These are phyloP conservation scores for Paramecium biaurelia DNA, from an alignment of 73 alveolate genomes.

Conservation along the genomic window DNA sequence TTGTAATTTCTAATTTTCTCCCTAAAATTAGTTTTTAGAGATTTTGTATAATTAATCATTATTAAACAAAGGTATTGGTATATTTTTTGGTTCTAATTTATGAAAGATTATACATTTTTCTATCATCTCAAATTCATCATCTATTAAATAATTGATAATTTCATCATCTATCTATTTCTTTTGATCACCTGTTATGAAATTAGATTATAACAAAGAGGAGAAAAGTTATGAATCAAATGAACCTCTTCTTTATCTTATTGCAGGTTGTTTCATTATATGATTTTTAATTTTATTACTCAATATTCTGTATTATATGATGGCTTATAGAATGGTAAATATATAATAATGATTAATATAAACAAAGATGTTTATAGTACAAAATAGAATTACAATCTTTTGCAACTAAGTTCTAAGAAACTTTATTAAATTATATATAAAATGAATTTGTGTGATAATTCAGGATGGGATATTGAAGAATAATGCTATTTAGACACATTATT, in stretches of 20 bases:
- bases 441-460: conserved; percentile 28
- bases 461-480: not conserved
- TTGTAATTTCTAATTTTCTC: not conserved
- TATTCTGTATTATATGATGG: not conserved
- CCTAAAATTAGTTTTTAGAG: not conserved
- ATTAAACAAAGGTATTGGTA: not conserved
- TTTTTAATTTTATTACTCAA: not conserved
- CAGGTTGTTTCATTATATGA: not conserved
- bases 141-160: not conserved
- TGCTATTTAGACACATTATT: not conserved
- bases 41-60: not conserved
- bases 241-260: not conserved
- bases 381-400: not conserved
- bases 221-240: not conserved
- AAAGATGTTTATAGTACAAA: not conserved
- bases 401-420: not conserved
- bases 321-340: not conserved
- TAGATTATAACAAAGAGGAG: not conserved
- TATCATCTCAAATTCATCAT: not conserved
- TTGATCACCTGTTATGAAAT: not conserved
- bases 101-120: not conserved
- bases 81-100: not conserved
- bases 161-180: not conserved
- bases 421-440: not conserved
- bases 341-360: not conserved